These are phyloP conservation scores for Miscanthus lutarioriparius DNA, from an alignment of 176 grass and related monocot species.

Conservation along the genomic window DNA sequence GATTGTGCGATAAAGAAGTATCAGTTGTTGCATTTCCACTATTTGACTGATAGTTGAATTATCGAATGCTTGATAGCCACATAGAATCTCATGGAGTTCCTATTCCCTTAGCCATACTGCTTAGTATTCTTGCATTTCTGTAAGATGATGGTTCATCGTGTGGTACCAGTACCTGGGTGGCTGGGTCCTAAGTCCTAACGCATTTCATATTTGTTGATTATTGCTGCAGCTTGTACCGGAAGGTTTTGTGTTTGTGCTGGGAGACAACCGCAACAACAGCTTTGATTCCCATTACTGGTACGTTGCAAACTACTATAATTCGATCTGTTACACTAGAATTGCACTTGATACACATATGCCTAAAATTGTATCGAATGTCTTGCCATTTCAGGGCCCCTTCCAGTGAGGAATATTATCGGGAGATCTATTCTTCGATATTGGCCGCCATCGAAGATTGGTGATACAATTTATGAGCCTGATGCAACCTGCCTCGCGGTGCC, in stretches of 20 bases:
- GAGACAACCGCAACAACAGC: conserved; percentile 96
- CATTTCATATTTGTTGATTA: not conserved
- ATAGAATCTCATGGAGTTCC: not conserved
- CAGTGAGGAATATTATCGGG: conserved; percentile 84
- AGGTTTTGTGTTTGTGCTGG: conserved; percentile 84
- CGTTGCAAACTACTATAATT: not conserved
- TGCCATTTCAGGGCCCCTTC: conserved; percentile 77
- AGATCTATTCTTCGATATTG: conserved; percentile 87
- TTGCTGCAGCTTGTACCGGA: conserved; percentile 70
- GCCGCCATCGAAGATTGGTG: conserved; percentile 88
- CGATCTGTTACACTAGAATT: not conserved
- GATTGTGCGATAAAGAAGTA: not conserved
- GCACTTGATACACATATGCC: not conserved
- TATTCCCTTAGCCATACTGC: not conserved
- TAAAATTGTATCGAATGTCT: conserved; percentile 22
- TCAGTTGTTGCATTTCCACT: not conserved
- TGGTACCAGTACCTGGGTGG: not conserved
- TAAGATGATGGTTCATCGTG: not conserved
- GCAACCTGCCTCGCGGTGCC: not conserved
- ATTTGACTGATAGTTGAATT: not conserved
- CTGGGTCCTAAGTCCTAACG: not conserved
- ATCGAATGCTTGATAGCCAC: not conserved
- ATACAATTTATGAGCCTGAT: conserved; percentile 47
- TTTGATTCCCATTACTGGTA: conserved; percentile 93
- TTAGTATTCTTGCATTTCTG: not conserved